Percentiles rank a stretch among this genome's conserved stretches.
Conservation (phyloP, 1,284 basidiomycete species). For the Microbotryomycetes sp. region DNA sequence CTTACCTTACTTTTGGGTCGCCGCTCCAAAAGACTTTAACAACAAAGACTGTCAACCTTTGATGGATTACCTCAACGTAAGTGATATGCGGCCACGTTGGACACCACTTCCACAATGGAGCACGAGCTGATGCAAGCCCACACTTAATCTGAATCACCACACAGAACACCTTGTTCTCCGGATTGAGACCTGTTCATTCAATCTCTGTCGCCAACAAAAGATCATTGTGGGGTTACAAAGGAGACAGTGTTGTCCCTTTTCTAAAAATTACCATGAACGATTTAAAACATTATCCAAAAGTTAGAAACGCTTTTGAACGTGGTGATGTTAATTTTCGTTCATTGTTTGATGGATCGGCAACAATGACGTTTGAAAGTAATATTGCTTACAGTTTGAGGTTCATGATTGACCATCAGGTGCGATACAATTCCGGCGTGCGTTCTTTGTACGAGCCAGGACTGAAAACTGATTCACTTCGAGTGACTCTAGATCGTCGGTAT, state of each 20-base stretch:
- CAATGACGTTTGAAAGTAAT: conserved; percentile 84
- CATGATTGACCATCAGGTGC: conserved; percentile 92
- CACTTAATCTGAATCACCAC: background rate
- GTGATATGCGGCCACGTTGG: conserved; percentile 40
- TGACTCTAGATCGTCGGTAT: conserved; percentile 76
- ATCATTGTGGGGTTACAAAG: conserved; percentile 77
- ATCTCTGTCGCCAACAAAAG: conserved; percentile 56
- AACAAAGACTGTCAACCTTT: conserved; percentile 61
- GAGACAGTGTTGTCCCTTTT: conserved; percentile 70
- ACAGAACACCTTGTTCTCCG: conserved; percentile 31
- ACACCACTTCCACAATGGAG: background rate
- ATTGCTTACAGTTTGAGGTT: conserved; percentile 81
- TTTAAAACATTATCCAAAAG: conserved; percentile 69
- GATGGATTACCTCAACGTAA: conserved; percentile 66
- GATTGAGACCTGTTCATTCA: conserved; percentile 33
- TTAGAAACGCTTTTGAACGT: conserved; percentile 86
- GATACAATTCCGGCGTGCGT: too few relatives aligned
- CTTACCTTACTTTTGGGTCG: conserved; percentile 82
- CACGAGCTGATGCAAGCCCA: background rate
- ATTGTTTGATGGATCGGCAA: conserved; percentile 53
- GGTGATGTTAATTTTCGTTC: conserved; percentile 65
- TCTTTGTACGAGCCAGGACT: background rate
- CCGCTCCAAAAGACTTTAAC: conserved; percentile 73
- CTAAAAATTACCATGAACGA: conserved; percentile 71
- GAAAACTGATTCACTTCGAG: conserved; percentile 1